phyloP scores from a whole-genome alignment of 495 filamentous ascomycete species.

The Podospora conica region DNA sequence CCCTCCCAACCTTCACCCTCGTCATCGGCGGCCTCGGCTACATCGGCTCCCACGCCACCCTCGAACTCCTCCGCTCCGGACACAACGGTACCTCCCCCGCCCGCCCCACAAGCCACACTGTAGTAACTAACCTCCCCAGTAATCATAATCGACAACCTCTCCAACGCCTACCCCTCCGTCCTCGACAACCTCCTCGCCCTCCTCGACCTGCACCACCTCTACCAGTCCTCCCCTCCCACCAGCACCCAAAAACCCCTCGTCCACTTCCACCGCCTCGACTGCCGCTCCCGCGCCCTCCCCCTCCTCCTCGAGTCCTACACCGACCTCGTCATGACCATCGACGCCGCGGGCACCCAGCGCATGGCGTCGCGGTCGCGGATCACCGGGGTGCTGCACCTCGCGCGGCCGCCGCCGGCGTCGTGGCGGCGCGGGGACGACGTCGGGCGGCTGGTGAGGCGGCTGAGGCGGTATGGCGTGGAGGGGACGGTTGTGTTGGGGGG shows the following conservation, averaged over 20 bases:
- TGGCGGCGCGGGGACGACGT: not conserved
- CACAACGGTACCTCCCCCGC: slow-evolving; percentile 43
- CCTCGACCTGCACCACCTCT: slow-evolving; percentile 38
- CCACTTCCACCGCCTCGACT: slow-evolving; percentile 53
- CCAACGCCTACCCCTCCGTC: slow-evolving; percentile 52
- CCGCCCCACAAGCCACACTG: not conserved
- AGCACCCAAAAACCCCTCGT: slow-evolving; percentile 40
- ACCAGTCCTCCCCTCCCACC: slow-evolving; percentile 31
- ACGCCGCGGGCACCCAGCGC: slow-evolving; percentile 35
- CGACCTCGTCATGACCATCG: slow-evolving; percentile 33
- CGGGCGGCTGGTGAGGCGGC: not conserved
- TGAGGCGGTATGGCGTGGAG: not conserved
- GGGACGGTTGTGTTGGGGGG: not conserved
- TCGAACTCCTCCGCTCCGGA: slow-evolving; percentile 55
- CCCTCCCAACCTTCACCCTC: slow-evolving; percentile 38
- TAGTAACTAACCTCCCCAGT: slow-evolving; percentile 28
- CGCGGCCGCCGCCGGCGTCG: slow-evolving; percentile 13
- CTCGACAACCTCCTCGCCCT: slow-evolving; percentile 48
- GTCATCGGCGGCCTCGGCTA: slow-evolving; percentile 63
- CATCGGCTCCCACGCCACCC: slow-evolving; percentile 58
- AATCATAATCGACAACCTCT: slow-evolving; percentile 57
- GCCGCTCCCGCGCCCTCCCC: slow-evolving; percentile 36
- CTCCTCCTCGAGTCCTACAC: slow-evolving; percentile 25
- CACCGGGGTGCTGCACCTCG: slow-evolving; percentile 58
- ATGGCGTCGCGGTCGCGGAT: slow-evolving; percentile 46